Percentiles rank a stretch among this genome's conserved stretches.
phyloP scores from a whole-genome alignment of 257 asterid species.

The Solanum infundibuliforme region DNA sequence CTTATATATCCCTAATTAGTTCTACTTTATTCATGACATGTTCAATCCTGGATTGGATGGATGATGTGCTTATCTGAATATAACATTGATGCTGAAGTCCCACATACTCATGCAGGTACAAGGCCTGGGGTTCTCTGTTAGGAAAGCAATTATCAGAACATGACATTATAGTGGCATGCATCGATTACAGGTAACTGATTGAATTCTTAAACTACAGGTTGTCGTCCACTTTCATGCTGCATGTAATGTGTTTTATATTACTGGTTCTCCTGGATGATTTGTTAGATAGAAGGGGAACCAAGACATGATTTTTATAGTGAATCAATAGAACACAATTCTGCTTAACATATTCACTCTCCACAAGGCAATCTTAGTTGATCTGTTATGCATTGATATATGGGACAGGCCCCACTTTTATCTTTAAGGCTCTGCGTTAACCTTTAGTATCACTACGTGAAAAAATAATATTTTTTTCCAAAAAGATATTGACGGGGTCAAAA shows the following conservation, averaged over 20 bases:
- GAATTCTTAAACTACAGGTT: neutral
- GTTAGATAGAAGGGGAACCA: neutral
- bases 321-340: neutral
- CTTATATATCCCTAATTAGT: neutral
- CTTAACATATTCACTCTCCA: neutral
- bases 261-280: neutral
- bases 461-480: neutral
- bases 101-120: conserved; percentile 45
- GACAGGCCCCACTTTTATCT: neutral
- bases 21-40: neutral
- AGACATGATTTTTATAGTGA: neutral
- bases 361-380: neutral
- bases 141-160: conserved; percentile 88
- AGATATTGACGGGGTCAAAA: neutral
- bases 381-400: neutral
- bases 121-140: conserved; percentile 97
- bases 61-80: neutral
- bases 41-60: neutral
- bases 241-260: neutral
- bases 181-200: conserved; percentile 75
- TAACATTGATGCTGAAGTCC: neutral
- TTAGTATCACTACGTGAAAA: neutral
- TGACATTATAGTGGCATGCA: conserved; percentile 89
- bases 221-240: neutral
- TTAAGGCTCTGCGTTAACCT: neutral